A percentile compares a stretch with the other conserved stretches of the same genome.
These are phyloP conservation scores for Vitis amurensis DNA, from an alignment of 164 flowering plant species.

Conservation along the genomic window DNA sequence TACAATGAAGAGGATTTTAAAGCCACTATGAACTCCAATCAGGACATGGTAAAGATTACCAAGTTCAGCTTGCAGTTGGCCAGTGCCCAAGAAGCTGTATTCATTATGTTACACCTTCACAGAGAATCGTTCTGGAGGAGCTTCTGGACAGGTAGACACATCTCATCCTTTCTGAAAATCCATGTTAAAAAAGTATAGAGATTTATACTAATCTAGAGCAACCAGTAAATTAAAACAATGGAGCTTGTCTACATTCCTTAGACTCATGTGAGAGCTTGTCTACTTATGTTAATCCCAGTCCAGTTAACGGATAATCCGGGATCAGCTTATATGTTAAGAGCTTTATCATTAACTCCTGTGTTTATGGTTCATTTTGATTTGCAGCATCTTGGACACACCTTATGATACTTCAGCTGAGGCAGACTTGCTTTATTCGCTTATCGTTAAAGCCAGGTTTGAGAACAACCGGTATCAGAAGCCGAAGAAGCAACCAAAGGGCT, in stretches of 20 bases:
- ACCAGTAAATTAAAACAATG: no score
- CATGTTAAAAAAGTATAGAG: no score
- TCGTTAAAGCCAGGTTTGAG: slow-evolving; percentile 75
- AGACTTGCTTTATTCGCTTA: slow-evolving; percentile 73
- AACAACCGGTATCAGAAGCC: slow-evolving; percentile 84
- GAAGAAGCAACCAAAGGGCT: slow-evolving; percentile 57
- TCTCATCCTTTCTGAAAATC: background rate
- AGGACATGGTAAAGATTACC: slow-evolving; percentile 76
- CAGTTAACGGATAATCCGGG: no score
- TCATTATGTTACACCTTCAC: slow-evolving; percentile 89
- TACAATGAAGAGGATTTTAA: no score
- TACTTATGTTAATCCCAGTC: no score
- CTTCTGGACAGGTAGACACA: slow-evolving; percentile 62
- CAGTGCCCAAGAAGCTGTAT: slow-evolving; percentile 95
- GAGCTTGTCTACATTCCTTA: no score
- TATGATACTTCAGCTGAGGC: slow-evolving; percentile 65
- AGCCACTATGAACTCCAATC: slow-evolving; percentile 4
- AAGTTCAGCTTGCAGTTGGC: slow-evolving; percentile 79
- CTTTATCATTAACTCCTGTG: background rate
- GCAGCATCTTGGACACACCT: slow-evolving; percentile 60
- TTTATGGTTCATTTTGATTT: slow-evolving; percentile 7
- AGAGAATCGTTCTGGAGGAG: slow-evolving; percentile 84
- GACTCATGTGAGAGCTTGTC: background rate
- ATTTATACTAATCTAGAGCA: no score
- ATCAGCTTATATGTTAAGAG: background rate